Evolutionary conservation across 192 early-diverging fungal genomes (phyloP), one percentile per base, ranked within the genome.

Genomic region (Chytriomyces sp.): DNA sequence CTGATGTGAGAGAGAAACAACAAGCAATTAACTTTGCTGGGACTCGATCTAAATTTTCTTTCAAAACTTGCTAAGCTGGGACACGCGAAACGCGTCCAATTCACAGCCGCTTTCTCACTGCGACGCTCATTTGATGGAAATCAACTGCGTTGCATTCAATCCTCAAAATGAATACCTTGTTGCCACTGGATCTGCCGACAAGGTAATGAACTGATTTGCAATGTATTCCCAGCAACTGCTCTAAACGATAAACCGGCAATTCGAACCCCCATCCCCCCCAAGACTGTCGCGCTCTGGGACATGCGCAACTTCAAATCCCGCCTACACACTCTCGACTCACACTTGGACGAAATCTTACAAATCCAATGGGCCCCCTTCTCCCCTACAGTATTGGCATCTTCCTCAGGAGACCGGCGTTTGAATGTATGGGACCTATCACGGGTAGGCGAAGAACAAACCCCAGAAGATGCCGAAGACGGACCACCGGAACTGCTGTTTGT

Each of bases 401-500:
- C 95, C 10, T 89, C 90, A 78, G 91, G 90, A 45, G 96, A 98
- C 85, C 89, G 96, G 44, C 85, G 97, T 18, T 89, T 98, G 68
- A 91, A 94, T 71, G 91, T 99, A 11, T 99, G 97, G 97, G 97
- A 99, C 77, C 76, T 97, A 76, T 91, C 89, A 63, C 86, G 94
- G 23, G 98, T 99, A 78, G 97, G 96, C 62, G 93, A 96, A 75
- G 96, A 97, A 81, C 96, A 97, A 83, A 90, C 92, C 0, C 85
- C 94, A 7, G 95, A 98, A 78, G 96, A 99, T 84, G 94, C 94
- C n/a, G 96, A 97, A 81, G 95, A 97, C 78, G 96, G 96, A 8
- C 96, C 96, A 45, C 96, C 97, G 7, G 97, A 99, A 79, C 88
- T 99, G 48, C 86, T 99, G 93, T 99, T 97, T 86, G 92, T 99